These are phyloP conservation scores for Camillea tinctor DNA, from an alignment of 2,329 filamentous ascomycete genomes.

Conservation along the genomic window DNA sequence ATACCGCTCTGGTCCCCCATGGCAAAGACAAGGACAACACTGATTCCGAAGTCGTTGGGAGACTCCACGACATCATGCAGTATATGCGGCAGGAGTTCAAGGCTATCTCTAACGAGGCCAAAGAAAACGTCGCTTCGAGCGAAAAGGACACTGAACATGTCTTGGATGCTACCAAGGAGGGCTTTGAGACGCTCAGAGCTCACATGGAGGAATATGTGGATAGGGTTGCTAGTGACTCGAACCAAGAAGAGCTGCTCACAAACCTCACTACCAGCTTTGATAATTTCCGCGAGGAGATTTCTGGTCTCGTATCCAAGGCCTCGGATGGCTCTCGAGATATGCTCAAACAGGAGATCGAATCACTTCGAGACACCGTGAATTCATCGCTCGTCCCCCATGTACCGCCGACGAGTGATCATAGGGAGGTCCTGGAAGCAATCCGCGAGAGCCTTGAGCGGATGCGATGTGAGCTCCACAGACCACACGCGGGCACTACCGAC, in stretches of 20 bases:
- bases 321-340: conserved; percentile 60
- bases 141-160: conserved; percentile 85
- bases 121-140: conserved; percentile 76
- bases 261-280: conserved; percentile 65
- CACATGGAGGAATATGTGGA: conserved; percentile 84
- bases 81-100: conserved; percentile 59
- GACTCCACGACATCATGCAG: conserved; percentile 65
- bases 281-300: conserved; percentile 65
- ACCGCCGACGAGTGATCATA: conserved; percentile 43
- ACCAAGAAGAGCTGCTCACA: conserved; percentile 77
- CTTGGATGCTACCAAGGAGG: conserved; percentile 82
- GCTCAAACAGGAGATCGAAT: conserved; percentile 79
- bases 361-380: conserved; percentile 75
- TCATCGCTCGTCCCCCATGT: conserved; percentile 61
- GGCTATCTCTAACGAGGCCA: conserved; percentile 61
- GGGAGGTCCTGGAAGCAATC: conserved; percentile 71
- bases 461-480: conserved; percentile 69
- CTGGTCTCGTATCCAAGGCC: conserved; percentile 53
- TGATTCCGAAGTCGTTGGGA: conserved; percentile 48
- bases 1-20: conserved; percentile 41
- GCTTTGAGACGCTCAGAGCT: conserved; percentile 68
- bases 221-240: conserved; percentile 63
- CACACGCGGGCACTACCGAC: conserved; percentile 73
- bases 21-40: conserved; percentile 33
- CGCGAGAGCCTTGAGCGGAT: conserved; percentile 72